A percentile compares a stretch with the other conserved stretches of the same genome.
Conservation (phyloP, 1,284 basidiomycete genomes). For the Ceratobasidium sp. region DNA sequence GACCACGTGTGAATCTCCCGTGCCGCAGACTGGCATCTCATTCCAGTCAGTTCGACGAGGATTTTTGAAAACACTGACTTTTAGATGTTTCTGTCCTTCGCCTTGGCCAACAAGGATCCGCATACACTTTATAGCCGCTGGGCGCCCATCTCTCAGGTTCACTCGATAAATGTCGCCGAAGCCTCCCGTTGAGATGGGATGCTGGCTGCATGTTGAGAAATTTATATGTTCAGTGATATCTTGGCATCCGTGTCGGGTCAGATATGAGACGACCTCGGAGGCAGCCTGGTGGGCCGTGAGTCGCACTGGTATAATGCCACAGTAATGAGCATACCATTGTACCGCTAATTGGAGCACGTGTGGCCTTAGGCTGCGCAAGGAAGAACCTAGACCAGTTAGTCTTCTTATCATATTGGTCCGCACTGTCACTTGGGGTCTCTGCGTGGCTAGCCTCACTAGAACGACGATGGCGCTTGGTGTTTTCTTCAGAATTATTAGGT, state of each 20-base stretch:
- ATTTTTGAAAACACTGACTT: not conserved
- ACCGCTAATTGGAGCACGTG: not conserved
- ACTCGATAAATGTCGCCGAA: not conserved
- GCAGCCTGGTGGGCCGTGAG: not conserved
- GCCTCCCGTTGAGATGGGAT: not conserved
- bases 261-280: not conserved
- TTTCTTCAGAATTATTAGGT: conserved; percentile 35
- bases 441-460: not conserved
- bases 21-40: not conserved
- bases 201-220: not conserved
- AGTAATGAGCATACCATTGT: not conserved
- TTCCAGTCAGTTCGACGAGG: not conserved
- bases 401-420: conserved; percentile 38
- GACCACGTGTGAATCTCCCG: not conserved
- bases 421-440: conserved; percentile 31
- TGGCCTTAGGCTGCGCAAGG: no score
- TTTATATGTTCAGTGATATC: not conserved
- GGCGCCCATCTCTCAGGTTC: not conserved
- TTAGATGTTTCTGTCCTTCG: not conserved
- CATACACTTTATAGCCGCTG: not conserved
- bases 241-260: not conserved
- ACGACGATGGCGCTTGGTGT: conserved; percentile 41
- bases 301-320: not conserved
- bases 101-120: not conserved
- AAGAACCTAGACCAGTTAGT: conserved; percentile 29